phyloP scores from a whole-genome alignment of 768 basidiomycete genomes.

The Mycena olivaceomarginata region DNA sequence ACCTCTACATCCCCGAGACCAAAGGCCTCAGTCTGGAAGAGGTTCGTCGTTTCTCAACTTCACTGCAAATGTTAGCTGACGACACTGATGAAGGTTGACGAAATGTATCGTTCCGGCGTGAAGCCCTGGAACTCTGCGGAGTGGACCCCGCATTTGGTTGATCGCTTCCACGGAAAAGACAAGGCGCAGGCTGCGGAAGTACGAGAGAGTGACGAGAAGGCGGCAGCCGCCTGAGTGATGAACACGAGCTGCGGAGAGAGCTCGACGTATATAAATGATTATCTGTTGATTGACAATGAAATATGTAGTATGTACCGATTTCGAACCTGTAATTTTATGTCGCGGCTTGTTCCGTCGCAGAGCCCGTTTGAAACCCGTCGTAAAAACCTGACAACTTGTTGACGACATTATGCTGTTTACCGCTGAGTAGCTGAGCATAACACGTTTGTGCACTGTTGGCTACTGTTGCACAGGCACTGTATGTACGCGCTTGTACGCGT shows the following conservation, averaged over 20 bases:
- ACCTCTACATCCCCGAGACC: conserved; percentile 87
- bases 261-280: background rate
- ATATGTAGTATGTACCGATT: too few relatives aligned
- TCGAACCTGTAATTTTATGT: too few relatives aligned
- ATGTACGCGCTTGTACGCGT: too few relatives aligned
- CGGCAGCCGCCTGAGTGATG: background rate
- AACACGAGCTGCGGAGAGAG: too few relatives aligned
- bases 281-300: too few relatives aligned
- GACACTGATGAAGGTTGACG: conserved; percentile 72
- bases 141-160: conserved; percentile 74
- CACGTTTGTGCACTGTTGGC: too few relatives aligned
- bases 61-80: background rate
- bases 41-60: conserved; percentile 55
- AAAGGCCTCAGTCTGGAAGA: conserved; percentile 87
- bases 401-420: too few relatives aligned
- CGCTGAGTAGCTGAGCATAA: too few relatives aligned
- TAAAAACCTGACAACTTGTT: too few relatives aligned
- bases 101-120: conserved; percentile 81
- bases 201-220: conserved; percentile 22
- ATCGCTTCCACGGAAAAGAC: conserved; percentile 61
- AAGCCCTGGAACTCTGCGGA: conserved; percentile 78
- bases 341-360: too few relatives aligned
- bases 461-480: too few relatives aligned
- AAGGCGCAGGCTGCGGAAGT: background rate
- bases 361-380: too few relatives aligned